Percentiles rank a stretch among this genome's conserved stretches.
These are phyloP conservation scores for Deakozyma indianensis DNA, from an alignment of 805 yeast species.

Conservation along the genomic window DNA sequence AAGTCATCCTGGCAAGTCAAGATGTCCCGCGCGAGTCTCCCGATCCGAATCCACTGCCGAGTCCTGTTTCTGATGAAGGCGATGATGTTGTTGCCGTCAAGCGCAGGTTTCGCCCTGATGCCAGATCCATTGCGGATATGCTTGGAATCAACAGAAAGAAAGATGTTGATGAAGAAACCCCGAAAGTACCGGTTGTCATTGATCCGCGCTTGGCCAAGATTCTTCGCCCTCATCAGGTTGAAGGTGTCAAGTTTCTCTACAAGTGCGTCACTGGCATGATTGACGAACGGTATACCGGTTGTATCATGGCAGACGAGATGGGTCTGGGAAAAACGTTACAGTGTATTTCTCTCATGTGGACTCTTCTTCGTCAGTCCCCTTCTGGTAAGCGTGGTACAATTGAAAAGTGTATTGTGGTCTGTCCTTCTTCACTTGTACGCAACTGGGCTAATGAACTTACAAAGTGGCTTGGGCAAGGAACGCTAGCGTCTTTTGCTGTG, in stretches of 20 bases:
- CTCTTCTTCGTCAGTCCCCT: slow-evolving; percentile 77
- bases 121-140: slow-evolving; percentile 63
- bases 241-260: slow-evolving; percentile 84
- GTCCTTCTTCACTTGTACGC: slow-evolving; percentile 86
- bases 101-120: slow-evolving; percentile 13
- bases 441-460: slow-evolving; percentile 96
- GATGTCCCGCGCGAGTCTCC: neutral
- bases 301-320: slow-evolving; percentile 98
- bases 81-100: neutral
- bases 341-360: slow-evolving; percentile 87
- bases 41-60: neutral
- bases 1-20: neutral
- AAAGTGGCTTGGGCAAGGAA: slow-evolving; percentile 93
- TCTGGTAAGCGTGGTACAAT: slow-evolving; percentile 67
- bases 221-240: slow-evolving; percentile 89
- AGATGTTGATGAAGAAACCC: slow-evolving; percentile 38
- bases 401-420: slow-evolving; percentile 80
- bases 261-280: slow-evolving; percentile 76
- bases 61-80: slow-evolving; percentile 2
- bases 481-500: slow-evolving; percentile 72
- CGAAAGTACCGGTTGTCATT: slow-evolving; percentile 89
- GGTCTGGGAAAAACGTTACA: slow-evolving; percentile 86
- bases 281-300: slow-evolving; percentile 62
- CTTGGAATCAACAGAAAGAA: slow-evolving; percentile 51
- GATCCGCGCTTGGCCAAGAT: slow-evolving; percentile 79